Conservation (phyloP, 2,329 filamentous ascomycete genomes). For the Penicillium sclerotiorum region DNA sequence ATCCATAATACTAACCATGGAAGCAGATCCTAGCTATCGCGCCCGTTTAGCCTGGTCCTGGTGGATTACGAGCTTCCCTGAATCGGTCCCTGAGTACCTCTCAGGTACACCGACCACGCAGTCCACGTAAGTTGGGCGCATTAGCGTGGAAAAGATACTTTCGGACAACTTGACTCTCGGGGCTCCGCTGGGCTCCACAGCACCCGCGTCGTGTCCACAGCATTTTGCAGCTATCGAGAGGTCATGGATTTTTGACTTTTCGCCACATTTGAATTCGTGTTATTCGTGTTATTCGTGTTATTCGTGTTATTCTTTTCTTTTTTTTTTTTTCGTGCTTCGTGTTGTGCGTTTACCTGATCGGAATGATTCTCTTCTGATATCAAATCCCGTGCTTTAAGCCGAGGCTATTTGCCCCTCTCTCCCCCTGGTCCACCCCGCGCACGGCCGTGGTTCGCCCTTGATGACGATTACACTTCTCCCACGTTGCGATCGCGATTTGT, state of each 20-base stretch:
- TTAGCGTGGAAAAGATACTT: constrained; percentile 3
- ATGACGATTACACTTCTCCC: constrained; percentile 24
- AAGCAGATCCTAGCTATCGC: no score
- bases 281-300: no score
- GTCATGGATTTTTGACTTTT: not conserved
- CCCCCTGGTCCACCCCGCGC: constrained; percentile 1
- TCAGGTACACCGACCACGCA: constrained; percentile 4
- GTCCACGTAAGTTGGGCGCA: not conserved
- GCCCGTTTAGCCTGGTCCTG: no score
- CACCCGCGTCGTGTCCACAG: not conserved
- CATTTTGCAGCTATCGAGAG: not conserved
- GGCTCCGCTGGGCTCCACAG: constrained; percentile 1
- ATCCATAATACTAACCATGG: no score
- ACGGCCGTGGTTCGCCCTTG: constrained; percentile 9
- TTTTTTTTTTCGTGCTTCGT: not conserved
- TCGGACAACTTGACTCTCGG: constrained; percentile 12
- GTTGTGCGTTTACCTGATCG: no score
- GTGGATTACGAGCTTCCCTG: no score
- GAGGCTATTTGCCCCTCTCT: not conserved
- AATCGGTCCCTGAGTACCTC: constrained; percentile 11
- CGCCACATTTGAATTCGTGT: no score
- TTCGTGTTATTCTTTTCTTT: no score
- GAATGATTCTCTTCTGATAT: no score
- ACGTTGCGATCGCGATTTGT: no score
- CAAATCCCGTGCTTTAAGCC: not conserved